Base-by-base conservation (phyloP, 345 rosid genomes). In the Rhodamnia rubescens region DNA sequence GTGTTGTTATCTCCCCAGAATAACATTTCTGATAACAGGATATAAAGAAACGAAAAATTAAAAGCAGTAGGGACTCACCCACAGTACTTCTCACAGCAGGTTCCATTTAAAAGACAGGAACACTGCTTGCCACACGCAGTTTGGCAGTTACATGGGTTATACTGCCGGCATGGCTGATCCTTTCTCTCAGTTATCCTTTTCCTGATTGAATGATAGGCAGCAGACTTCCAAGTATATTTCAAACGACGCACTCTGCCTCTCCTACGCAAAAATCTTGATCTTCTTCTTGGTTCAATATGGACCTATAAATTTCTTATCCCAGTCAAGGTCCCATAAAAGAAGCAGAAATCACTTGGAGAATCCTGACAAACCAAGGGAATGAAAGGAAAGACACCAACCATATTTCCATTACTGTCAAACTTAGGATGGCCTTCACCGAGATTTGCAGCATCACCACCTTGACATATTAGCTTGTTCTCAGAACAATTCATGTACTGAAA, bases 21-120 rank as follows among this genome's bases (percentile, higher is more conserved):
- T 52, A 82, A 82, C 84, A 44, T 84, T 84, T 27, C 44, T n/a
- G 47, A 84, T 64, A 2, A 52, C 42, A 54, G 26, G 55, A 15
- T 57, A 52, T 42, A 36, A 86, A 75, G 49, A 53, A 42, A 86
- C 15, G 18, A 82, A 84, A 53, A 47, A 26, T 16, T 16, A 29
- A 18, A 52, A 82, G 53, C 12, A 20, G 50, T 53, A 86, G 42
- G 59, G 84, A 87, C 98, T 93, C 91, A 98, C 99, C 99, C 98
- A 89, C 99, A 98, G 84, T 98, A 98, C 92, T 98, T 98, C 91
- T 98, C 99, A 84, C 99, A 98, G 94, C 99, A 98, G 47, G 99
- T 98, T 86, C 99, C 99, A 82, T 94, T 96, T 84, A 92, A 87
- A 88, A 94, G 94, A 90, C 99, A 97, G 42, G 97, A 50, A 86